These are phyloP conservation scores for Leonotis leonurus DNA, from an alignment of 257 asterid species.

Conservation along the genomic window DNA sequence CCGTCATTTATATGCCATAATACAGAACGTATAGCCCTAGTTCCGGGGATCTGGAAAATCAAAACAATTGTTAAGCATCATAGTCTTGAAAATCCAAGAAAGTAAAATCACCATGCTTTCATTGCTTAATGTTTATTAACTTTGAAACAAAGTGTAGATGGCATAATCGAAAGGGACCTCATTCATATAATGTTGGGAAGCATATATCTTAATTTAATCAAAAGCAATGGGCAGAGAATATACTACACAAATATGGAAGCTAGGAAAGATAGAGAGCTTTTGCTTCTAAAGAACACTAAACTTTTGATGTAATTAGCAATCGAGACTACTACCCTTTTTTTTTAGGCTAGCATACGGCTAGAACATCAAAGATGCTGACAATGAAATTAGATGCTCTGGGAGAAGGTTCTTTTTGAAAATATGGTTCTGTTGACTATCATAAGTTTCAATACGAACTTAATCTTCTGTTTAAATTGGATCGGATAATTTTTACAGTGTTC, in stretches of 20 bases:
- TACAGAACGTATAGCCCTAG: slow-evolving; percentile 3
- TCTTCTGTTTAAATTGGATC: background rate
- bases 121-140: too few relatives aligned
- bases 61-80: too few relatives aligned
- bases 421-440: background rate
- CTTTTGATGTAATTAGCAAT: too few relatives aligned
- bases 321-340: too few relatives aligned
- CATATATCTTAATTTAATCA: background rate
- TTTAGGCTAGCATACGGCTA: background rate
- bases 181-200: background rate
- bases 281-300: background rate
- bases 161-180: background rate
- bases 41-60: slow-evolving; percentile 14
- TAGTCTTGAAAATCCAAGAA: background rate
- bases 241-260: slow-evolving; percentile 17
- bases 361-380: too few relatives aligned
- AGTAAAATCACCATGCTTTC: background rate
- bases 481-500: background rate
- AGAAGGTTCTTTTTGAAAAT: background rate
- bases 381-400: background rate
- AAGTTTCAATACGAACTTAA: background rate
- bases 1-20: slow-evolving; percentile 19
- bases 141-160: too few relatives aligned
- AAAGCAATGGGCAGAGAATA: slow-evolving; percentile 41
- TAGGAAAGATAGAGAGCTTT: background rate